Evolutionary conservation across 257 asterid genomes (phyloP), one percentile per base, ranked within the genome.

Genomic region (Ophiorrhiza pumila): DNA sequence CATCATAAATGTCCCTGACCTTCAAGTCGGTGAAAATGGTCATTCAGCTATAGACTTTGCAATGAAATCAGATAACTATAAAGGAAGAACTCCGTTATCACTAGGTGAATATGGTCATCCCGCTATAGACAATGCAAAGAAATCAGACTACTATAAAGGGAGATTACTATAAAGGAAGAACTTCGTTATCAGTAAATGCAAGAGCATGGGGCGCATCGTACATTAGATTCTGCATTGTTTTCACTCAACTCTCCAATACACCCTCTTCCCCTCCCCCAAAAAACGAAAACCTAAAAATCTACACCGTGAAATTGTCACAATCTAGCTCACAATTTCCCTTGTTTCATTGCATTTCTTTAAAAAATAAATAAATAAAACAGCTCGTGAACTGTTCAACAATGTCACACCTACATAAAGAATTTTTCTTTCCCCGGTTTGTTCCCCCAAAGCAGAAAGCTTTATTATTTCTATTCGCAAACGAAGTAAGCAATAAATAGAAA

Each of bases 1-100:
- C 93, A 41, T 94, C 98, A 69, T 91, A 94, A 49, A 94, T 85
- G 81, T 94, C 98, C 80, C 98, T 90, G 66, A 94, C 98, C 98
- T 91, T 80, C 82, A 87, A 74, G 71, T 34, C 76, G 74, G 83
- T 52, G 56, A 7, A 37, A 59, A 59, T 59, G 2, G 14, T 29
- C 15, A 58, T 31, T 58, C 31, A 8, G 17, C 12, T 29, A 59
- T 4, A 22, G 2, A 29, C 65, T 31, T 13, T 5, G 12, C 4
- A 0, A 59, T 5, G 25, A 59, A 31, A 31, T 12, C 17, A 1
- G 20, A 23, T 57, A 3, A 11, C 62, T 7, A n/a, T 27, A 27
- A 11, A 14, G 13, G 37, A 29, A 39, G 18, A 29, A 57, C 37
- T 12, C 11, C 12, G 63, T 57, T 57, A 25, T 27, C 37, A 7